Evolutionary conservation across 2,329 filamentous ascomycete species (phyloP).

Genomic region (Beauveria caledonica): DNA sequence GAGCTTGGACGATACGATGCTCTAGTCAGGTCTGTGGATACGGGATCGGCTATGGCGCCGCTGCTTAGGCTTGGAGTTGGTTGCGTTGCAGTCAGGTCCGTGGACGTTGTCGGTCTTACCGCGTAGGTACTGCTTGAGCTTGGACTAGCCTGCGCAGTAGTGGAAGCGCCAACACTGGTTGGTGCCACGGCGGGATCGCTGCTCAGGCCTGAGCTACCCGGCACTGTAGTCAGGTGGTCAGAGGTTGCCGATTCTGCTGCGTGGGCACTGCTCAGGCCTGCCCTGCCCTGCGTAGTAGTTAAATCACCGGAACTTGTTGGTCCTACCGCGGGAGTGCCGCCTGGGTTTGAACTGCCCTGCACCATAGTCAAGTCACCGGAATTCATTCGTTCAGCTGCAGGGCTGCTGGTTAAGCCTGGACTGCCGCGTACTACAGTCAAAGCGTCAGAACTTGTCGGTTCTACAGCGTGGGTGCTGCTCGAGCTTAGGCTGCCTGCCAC

Average conservation of each 20-base stretch:
- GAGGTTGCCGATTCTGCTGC: background rate
- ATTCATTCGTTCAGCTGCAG: background rate
- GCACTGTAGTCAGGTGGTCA: background rate
- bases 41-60: background rate
- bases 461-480: background rate
- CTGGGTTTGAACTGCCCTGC: background rate
- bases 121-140: background rate
- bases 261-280: background rate
- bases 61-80: background rate
- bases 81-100: background rate
- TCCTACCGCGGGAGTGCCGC: background rate
- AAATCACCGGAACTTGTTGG: background rate
- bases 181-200: no score
- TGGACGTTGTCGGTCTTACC: background rate
- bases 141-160: background rate
- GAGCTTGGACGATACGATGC: background rate
- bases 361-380: background rate
- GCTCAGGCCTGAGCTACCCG: no score
- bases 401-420: background rate
- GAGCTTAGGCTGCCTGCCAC: background rate
- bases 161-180: no score
- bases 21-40: background rate
- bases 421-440: background rate
- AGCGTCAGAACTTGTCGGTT: background rate
- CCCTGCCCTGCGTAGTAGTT: no score